Evolutionary conservation across 257 asterid species (phyloP), one percentile per base, ranked within the genome.

Genomic region (Mitragyna speciosa): DNA sequence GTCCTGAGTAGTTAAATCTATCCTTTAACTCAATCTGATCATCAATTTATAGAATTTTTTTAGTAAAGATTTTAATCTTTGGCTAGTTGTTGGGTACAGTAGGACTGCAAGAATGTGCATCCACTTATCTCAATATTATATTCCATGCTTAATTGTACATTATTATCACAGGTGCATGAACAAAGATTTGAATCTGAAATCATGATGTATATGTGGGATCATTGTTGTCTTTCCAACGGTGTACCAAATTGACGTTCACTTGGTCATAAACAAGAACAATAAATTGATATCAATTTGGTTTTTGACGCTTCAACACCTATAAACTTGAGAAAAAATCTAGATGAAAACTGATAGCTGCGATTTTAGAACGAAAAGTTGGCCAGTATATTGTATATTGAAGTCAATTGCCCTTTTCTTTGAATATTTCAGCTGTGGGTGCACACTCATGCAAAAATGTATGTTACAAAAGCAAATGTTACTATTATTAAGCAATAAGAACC

Each of bases 111-210:
- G 65, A 48, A 47, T 66, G 67, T 47, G 66, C 52, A 48, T 64
- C 20, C 66, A 52, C 49, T 77, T 36, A 20, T 65, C 80, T 26
- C 4, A 45, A n/a, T 24, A 65, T 49, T 66, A 28, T 17, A 49
- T 30, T 31, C 28, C 15, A 49, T 64, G 41, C 41, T 64, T 64
- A 12, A 30, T 64, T 12, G 28, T 49, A 54, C 24, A 36, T 76
- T 24, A 52, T 65, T 6, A 7, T 73, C 31, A 33, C 70, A 48
- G 81, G 81, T 89, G 58, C 91, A 90, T 90, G 89, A 88, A 88
- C 89, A 75, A 74, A 78, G 80, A 51, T 59, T 78, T 75, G 70
- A 76, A 43, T 58, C 73, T 49, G 71, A 82, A 70, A 64, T 61
- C 70, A 63, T 79, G 66, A 80, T 41, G 59, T 72, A 33, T 30